A percentile compares a stretch with the other conserved stretches of the same genome.
These are phyloP conservation scores for Populus davidiana DNA, from an alignment of 345 rosid genomes.

Conservation along the genomic window DNA sequence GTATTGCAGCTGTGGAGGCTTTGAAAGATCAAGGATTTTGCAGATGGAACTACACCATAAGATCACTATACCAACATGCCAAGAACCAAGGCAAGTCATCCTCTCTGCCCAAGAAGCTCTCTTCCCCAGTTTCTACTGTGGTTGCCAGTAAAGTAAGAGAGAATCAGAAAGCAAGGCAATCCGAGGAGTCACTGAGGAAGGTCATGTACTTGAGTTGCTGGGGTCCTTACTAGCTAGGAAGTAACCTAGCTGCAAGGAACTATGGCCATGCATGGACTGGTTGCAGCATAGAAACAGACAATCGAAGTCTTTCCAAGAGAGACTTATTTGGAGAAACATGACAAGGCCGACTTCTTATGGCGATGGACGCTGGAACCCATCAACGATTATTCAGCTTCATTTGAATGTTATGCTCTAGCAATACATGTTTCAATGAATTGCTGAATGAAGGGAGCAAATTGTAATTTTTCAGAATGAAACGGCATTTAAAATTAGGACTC, in stretches of 20 bases:
- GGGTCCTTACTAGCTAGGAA: slow-evolving; percentile 10
- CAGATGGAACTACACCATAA: slow-evolving; percentile 49
- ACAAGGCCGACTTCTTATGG: too few species aligned
- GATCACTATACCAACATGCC: slow-evolving; percentile 42
- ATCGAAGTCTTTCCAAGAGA: too few species aligned
- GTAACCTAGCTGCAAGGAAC: neutral
- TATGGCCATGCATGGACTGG: slow-evolving; percentile 22
- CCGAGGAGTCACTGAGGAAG: slow-evolving; percentile 24
- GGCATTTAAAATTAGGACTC: too few species aligned
- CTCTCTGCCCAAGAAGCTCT: slow-evolving; percentile 12
- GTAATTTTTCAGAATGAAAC: too few species aligned
- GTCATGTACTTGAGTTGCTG: slow-evolving; percentile 29
- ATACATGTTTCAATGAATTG: too few species aligned
- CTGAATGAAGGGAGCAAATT: too few species aligned
- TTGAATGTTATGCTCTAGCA: too few species aligned
- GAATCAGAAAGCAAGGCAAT: slow-evolving; percentile 13
- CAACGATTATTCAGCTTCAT: too few species aligned
- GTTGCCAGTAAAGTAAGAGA: slow-evolving; percentile 7
- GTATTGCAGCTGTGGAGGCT: slow-evolving; percentile 57
- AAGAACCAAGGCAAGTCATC: slow-evolving; percentile 26
- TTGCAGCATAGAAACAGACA: too few species aligned
- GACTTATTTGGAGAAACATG: too few species aligned
- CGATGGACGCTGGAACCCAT: too few species aligned
- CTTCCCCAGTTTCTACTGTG: slow-evolving; percentile 32
- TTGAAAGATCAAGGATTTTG: slow-evolving; percentile 59